These are phyloP conservation scores for Backusella liffmaniae DNA, from an alignment of 192 early-diverging fungal species.

Conservation along the genomic window DNA sequence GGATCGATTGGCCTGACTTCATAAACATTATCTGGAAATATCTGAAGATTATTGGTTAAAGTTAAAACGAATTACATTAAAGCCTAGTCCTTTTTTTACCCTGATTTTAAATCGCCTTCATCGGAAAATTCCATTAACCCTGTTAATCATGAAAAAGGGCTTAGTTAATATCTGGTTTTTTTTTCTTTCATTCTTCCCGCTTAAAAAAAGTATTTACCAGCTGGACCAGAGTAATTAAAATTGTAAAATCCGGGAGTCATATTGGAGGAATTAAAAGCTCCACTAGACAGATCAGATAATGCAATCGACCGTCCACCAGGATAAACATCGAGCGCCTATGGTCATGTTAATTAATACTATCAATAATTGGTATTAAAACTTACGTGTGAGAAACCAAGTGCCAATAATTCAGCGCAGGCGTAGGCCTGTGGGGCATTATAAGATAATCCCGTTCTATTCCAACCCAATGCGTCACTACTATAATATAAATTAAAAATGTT, in stretches of 20 bases:
- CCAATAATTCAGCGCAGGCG: constrained; percentile 27
- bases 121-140: constrained; percentile 19
- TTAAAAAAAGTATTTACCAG: constrained; percentile 20
- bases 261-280: constrained; percentile 29
- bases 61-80: not conserved
- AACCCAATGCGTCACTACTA: constrained; percentile 1
- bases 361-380: not conserved
- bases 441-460: constrained; percentile 10
- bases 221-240: constrained; percentile 45
- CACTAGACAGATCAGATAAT: constrained; percentile 6
- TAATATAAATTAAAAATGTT: not conserved
- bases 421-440: constrained; percentile 31
- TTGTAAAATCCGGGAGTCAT: constrained; percentile 39
- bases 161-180: not conserved
- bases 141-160: not conserved
- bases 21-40: constrained; percentile 43
- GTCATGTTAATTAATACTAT: not conserved
- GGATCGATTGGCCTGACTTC: constrained; percentile 28
- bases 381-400: constrained; percentile 22
- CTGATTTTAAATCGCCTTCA: not conserved
- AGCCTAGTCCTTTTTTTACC: not conserved
- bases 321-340: constrained; percentile 23
- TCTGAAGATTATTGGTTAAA: constrained; percentile 18
- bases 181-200: not conserved
- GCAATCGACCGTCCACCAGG: constrained; percentile 23